Evolutionary conservation across 164 flowering plant genomes (phyloP).

Genomic region (Paratinospora sagittata): DNA sequence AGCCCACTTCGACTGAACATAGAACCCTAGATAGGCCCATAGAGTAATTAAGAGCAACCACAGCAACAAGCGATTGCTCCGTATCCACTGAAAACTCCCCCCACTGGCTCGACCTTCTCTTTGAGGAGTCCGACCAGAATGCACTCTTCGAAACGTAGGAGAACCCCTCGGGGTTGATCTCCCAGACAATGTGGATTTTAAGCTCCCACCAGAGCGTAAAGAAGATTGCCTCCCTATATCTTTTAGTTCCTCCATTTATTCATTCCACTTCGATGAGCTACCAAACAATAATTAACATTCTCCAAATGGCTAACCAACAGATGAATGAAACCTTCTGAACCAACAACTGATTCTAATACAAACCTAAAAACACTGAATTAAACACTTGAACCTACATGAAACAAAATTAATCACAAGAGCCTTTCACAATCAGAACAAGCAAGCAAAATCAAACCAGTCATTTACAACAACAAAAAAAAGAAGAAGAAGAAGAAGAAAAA

Average conservation of each 20-base stretch:
- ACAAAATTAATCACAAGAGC: constrained; percentile 8
- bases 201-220: constrained; percentile 37
- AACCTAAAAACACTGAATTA: not conserved
- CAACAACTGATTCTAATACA: not conserved
- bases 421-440: not conserved
- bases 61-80: constrained; percentile 54
- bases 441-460: not conserved
- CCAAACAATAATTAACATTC: constrained; percentile 4
- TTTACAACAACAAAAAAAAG: too few relatives aligned
- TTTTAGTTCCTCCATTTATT: constrained; percentile 49
- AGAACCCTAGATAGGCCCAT: constrained; percentile 92
- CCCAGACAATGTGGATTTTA: constrained; percentile 68
- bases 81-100: constrained; percentile 46
- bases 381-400: not conserved
- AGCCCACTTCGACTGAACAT: constrained; percentile 94
- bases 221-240: constrained; percentile 43
- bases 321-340: not conserved
- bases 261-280: constrained; percentile 6
- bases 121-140: constrained; percentile 64
- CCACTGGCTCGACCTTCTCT: constrained; percentile 49
- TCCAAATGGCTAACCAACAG: not conserved
- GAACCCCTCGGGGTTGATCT: constrained; percentile 71
- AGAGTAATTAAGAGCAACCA: constrained; percentile 90
- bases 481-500: too few relatives aligned
- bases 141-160: constrained; percentile 54